Conservation (phyloP, 768 basidiomycete genomes). For the Trametes meyenii region DNA sequence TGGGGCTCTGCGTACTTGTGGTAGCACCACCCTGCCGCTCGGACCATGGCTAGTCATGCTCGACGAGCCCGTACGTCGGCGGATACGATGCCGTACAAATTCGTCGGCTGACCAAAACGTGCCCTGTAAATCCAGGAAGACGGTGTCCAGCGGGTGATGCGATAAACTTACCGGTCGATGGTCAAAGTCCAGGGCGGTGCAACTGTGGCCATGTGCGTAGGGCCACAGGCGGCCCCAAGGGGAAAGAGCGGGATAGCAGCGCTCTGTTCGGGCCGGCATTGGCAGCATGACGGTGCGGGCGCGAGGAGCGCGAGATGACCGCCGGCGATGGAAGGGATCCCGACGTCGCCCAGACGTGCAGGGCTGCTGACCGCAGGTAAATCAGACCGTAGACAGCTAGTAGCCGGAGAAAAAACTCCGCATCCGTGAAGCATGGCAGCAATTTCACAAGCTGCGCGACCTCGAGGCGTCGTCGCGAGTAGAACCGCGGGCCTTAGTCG, state of each 20-base stretch:
- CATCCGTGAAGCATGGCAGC: background rate
- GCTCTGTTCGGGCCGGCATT: constrained; percentile 11
- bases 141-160: constrained; percentile 1
- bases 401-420: constrained; percentile 16
- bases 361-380: background rate
- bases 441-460: background rate
- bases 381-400: constrained; percentile 9
- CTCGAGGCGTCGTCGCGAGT: constrained; percentile 1
- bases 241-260: background rate
- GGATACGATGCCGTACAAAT: constrained; percentile 11
- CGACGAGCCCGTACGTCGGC: background rate
- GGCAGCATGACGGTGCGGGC: background rate
- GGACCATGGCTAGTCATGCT: background rate
- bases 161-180: constrained; percentile 9
- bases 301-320: constrained; percentile 9
- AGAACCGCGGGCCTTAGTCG: background rate
- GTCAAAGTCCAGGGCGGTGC: constrained; percentile 10
- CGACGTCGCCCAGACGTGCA: constrained; percentile 1
- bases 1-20: background rate
- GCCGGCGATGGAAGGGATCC: constrained; percentile 7
- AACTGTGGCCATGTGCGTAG: background rate
- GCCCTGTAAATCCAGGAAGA: background rate
- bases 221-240: constrained; percentile 13
- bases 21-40: background rate
- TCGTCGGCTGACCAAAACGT: constrained; percentile 10